Evolutionary conservation across 1,284 basidiomycete species (phyloP).

Genomic region (Phellopilus nigrolimitatus): DNA sequence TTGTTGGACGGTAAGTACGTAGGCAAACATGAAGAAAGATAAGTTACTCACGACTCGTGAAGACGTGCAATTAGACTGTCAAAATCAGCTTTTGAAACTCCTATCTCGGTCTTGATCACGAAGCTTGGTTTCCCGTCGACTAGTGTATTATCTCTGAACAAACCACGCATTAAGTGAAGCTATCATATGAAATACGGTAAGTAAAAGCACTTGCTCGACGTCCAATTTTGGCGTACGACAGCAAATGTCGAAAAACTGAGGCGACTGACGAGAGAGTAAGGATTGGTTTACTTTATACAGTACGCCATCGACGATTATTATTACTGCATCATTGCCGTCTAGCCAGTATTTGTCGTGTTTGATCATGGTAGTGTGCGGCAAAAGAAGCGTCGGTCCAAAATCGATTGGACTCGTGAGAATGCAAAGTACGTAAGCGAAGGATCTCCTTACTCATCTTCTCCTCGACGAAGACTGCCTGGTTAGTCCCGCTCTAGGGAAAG

Average conservation of each 20-base stretch:
- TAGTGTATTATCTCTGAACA: not conserved
- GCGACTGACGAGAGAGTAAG: slow-evolving; percentile 48
- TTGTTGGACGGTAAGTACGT: not conserved
- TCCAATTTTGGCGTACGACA: slow-evolving; percentile 21
- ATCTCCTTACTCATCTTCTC: no score
- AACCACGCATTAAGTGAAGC: not conserved
- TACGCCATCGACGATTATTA: slow-evolving; percentile 39
- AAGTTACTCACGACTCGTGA: slow-evolving; percentile 51
- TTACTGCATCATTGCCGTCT: slow-evolving; percentile 54
- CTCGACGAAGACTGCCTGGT: no score
- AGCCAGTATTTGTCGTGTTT: slow-evolving; percentile 46
- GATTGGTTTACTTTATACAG: slow-evolving; percentile 51
- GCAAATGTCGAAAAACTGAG: slow-evolving; percentile 27
- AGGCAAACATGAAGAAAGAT: not conserved
- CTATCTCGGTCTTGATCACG: slow-evolving; percentile 32
- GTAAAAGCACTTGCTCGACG: slow-evolving; percentile 10
- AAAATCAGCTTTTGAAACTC: slow-evolving; percentile 42
- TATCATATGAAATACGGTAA: not conserved
- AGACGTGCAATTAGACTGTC: slow-evolving; percentile 52
- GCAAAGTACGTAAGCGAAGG: no score
- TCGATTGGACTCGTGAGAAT: no score
- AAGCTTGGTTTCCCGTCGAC: slow-evolving; percentile 24
- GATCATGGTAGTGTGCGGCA: not conserved
- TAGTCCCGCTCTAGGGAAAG: no score
- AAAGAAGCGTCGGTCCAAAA: no score